A percentile compares a stretch with the other conserved stretches of the same genome.
These are phyloP conservation scores for Phaeodactylum tricornutum DNA, from an alignment of 108 stramenopile species.

Conservation along the genomic window DNA sequence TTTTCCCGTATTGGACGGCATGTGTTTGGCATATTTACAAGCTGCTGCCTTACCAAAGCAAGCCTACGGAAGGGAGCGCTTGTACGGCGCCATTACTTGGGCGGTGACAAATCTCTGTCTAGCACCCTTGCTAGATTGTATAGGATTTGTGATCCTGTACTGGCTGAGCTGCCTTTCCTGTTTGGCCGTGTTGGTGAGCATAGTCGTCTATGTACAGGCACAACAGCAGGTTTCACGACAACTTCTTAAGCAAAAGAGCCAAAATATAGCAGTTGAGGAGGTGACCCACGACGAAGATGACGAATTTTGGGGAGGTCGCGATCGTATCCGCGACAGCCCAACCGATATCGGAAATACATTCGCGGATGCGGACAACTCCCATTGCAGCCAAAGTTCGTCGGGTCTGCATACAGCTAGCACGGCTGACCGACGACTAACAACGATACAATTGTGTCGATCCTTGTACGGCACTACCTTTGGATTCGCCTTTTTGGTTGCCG, in stretches of 20 bases:
- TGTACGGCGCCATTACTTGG: slow-evolving; percentile 56
- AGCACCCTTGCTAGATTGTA: slow-evolving; percentile 33
- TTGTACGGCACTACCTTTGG: background rate
- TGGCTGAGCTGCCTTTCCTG: slow-evolving; percentile 6
- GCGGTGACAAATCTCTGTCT: slow-evolving; percentile 27
- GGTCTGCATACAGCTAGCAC: background rate
- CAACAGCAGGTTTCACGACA: background rate
- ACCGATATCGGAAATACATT: background rate
- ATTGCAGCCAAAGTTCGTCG: background rate
- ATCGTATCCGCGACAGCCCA: background rate
- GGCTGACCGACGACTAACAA: background rate
- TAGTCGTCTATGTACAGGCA: slow-evolving; percentile 5
- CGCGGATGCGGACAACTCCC: background rate
- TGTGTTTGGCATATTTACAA: slow-evolving; percentile 38
- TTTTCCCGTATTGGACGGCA: slow-evolving; percentile 42
- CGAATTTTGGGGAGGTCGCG: too few species aligned
- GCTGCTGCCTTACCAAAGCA: slow-evolving; percentile 3
- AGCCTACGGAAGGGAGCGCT: slow-evolving; percentile 50
- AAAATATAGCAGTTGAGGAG: too few species aligned
- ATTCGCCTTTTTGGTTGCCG: slow-evolving; percentile 8
- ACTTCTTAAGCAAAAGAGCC: slow-evolving; percentile 2
- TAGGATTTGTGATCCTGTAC: slow-evolving; percentile 30
- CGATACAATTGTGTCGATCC: background rate
- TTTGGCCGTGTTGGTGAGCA: slow-evolving; percentile 9
- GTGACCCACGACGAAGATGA: too few species aligned